phyloP scores from a whole-genome alignment of 805 yeast species.

The Nakazawaea laoshanensis region DNA sequence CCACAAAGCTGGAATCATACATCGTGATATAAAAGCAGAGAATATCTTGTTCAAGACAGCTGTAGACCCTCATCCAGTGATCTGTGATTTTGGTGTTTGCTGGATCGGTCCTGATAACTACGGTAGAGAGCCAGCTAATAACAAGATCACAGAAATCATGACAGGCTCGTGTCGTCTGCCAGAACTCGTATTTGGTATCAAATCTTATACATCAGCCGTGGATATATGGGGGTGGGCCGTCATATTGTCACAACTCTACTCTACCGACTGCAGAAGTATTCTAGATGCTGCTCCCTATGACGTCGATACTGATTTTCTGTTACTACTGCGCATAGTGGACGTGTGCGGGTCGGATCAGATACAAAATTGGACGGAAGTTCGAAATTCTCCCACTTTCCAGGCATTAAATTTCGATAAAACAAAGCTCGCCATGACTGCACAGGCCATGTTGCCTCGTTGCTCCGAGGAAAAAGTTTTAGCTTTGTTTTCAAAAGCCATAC shows the following conservation, averaged over 20 bases:
- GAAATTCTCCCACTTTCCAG: slow-evolving; percentile 25
- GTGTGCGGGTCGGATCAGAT: slow-evolving; percentile 58
- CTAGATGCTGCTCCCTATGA: slow-evolving; percentile 26
- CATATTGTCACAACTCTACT: slow-evolving; percentile 43
- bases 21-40: slow-evolving; percentile 76
- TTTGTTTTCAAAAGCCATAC: no score
- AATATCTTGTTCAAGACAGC: slow-evolving; percentile 30
- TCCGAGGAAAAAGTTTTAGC: slow-evolving; percentile 11
- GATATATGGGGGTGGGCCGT: slow-evolving; percentile 75
- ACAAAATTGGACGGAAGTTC: slow-evolving; percentile 34
- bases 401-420: slow-evolving; percentile 20
- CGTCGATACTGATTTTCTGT: slow-evolving; percentile 44
- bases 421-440: slow-evolving; percentile 14
- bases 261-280: slow-evolving; percentile 27
- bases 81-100: slow-evolving; percentile 34
- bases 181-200: slow-evolving; percentile 57
- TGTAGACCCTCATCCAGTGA: slow-evolving; percentile 21
- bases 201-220: slow-evolving; percentile 42
- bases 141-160: slow-evolving; percentile 48
- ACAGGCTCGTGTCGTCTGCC: slow-evolving; percentile 70
- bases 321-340: slow-evolving; percentile 45
- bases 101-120: slow-evolving; percentile 44
- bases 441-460: slow-evolving; percentile 27
- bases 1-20: slow-evolving; percentile 58
- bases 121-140: slow-evolving; percentile 47